Evolutionary conservation across 2,329 filamentous ascomycete species (phyloP).

Genomic region (Colletotrichum graminicola): DNA sequence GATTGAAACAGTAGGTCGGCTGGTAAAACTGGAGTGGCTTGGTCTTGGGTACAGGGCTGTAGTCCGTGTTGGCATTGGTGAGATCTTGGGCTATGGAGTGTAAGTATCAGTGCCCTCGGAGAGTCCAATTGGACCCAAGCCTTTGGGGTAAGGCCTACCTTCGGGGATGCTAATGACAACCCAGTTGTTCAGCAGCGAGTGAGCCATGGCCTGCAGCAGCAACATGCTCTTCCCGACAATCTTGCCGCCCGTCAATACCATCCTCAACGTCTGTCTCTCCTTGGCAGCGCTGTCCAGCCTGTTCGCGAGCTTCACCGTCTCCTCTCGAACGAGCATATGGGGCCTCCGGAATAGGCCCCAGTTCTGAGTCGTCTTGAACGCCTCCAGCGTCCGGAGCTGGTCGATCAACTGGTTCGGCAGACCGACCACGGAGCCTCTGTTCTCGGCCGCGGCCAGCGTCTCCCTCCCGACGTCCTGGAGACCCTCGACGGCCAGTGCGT

Average conservation of each 20-base stretch:
- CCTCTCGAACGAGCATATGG: slow-evolving; percentile 80
- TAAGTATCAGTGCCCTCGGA: slow-evolving; percentile 9
- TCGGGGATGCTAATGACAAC: slow-evolving; percentile 91
- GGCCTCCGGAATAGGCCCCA: slow-evolving; percentile 90
- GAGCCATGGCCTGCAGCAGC: slow-evolving; percentile 84
- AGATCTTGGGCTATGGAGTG: slow-evolving; percentile 78
- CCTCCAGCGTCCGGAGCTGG: slow-evolving; percentile 83
- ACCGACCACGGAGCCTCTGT: slow-evolving; percentile 75
- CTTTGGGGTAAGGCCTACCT: slow-evolving; percentile 65
- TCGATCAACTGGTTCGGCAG: slow-evolving; percentile 80
- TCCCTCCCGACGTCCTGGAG: slow-evolving; percentile 71
- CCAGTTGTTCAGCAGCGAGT: slow-evolving; percentile 87
- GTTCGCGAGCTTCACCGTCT: slow-evolving; percentile 79
- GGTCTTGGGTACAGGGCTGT: slow-evolving; percentile 74
- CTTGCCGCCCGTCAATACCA: slow-evolving; percentile 79
- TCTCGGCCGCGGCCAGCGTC: slow-evolving; percentile 65
- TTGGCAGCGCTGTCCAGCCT: slow-evolving; percentile 69
- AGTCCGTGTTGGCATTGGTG: slow-evolving; percentile 83
- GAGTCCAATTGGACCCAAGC: not conserved
- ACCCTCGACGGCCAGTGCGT: slow-evolving; percentile 82
- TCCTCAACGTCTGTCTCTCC: slow-evolving; percentile 68
- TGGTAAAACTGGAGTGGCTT: slow-evolving; percentile 77
- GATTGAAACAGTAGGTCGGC: slow-evolving; percentile 78
- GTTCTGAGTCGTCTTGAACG: slow-evolving; percentile 90
- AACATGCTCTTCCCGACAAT: slow-evolving; percentile 89